phyloP scores from a whole-genome alignment of 257 asterid genomes.

The Petrea volubilis region DNA sequence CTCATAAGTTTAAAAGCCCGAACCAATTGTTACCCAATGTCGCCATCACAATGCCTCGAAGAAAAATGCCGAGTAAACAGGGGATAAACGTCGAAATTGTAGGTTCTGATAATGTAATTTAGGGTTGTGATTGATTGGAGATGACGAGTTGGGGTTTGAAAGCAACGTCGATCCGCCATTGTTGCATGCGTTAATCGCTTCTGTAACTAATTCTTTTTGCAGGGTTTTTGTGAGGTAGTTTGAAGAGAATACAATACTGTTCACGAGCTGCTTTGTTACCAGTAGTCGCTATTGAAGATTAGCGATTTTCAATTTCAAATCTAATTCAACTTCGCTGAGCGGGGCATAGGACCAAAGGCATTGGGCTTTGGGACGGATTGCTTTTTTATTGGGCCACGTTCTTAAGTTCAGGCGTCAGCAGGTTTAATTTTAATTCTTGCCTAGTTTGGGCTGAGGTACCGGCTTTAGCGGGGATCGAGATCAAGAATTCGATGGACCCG shows the following conservation, averaged over 20 bases:
- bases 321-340: no score
- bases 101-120: background rate
- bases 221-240: background rate
- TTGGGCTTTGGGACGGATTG: no score
- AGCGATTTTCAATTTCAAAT: no score
- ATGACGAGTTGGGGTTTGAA: conserved; percentile 14
- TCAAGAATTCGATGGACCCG: no score
- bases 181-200: background rate
- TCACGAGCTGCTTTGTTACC: background rate
- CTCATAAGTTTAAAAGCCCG: no score
- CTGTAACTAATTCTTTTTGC: background rate
- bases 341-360: no score
- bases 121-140: conserved; percentile 9
- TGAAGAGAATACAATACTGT: background rate
- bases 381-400: no score
- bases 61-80: conserved; percentile 1
- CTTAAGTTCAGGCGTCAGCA: no score
- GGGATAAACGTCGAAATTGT: background rate
- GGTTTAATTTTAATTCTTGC: no score
- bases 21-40: no score
- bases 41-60: background rate
- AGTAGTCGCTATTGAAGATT: background rate
- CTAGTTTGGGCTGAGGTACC: no score
- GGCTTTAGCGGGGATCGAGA: no score
- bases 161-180: conserved; percentile 40